A percentile compares a stretch with the other conserved stretches of the same genome.
phyloP scores from a whole-genome alignment of 1,284 basidiomycete genomes.

The Cutaneotrichosporon mucoides region DNA sequence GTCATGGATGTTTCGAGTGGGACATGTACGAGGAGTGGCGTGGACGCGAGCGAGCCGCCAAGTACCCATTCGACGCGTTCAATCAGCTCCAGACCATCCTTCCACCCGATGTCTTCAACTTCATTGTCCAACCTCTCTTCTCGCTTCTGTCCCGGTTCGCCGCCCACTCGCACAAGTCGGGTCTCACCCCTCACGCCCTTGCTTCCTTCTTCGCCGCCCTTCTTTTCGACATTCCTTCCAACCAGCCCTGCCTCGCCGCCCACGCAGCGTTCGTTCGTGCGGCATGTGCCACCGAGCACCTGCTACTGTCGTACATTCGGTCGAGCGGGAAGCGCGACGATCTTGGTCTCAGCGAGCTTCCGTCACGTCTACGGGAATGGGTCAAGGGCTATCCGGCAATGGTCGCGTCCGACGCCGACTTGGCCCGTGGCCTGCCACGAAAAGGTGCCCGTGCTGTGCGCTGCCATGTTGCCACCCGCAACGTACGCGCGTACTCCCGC shows the following conservation, averaged over 20 bases:
- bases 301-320: constrained; percentile 77
- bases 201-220: constrained; percentile 83
- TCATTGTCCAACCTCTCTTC: constrained; percentile 63
- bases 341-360: constrained; percentile 60
- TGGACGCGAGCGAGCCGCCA: constrained; percentile 64
- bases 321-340: constrained; percentile 62
- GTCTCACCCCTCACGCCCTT: constrained; percentile 75
- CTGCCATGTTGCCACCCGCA: constrained; percentile 66
- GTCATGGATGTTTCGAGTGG: constrained; percentile 68
- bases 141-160: constrained; percentile 71
- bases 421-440: constrained; percentile 55
- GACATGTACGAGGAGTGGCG: constrained; percentile 72
- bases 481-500: constrained; percentile 73
- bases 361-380: constrained; percentile 75
- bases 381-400: constrained; percentile 75
- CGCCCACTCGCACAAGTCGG: constrained; percentile 71
- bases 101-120: constrained; percentile 55
- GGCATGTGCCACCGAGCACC: constrained; percentile 78
- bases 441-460: constrained; percentile 67
- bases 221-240: constrained; percentile 59
- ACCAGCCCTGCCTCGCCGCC: constrained; percentile 65
- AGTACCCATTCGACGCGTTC: constrained; percentile 68
- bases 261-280: constrained; percentile 76
- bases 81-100: constrained; percentile 53
- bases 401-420: constrained; percentile 52